Evolutionary conservation across 106 monocot species (phyloP).

Genomic region (Allium cepa): DNA sequence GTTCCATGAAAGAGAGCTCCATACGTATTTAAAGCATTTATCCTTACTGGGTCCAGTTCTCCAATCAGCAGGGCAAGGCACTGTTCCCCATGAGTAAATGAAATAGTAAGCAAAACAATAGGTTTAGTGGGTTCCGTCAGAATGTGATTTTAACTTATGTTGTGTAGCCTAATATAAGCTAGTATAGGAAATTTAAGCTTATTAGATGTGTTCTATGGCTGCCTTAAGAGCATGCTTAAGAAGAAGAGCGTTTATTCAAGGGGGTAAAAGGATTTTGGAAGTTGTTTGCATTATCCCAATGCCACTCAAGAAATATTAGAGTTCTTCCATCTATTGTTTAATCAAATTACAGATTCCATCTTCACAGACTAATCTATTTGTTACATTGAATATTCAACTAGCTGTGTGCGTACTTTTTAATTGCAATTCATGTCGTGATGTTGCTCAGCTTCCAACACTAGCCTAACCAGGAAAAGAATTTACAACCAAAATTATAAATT

Average conservation of each 20-base stretch:
- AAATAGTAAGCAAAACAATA: not conserved
- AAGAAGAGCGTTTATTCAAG: not conserved
- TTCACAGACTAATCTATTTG: no score
- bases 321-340: no score
- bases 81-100: constrained; percentile 12
- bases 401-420: no score
- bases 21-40: constrained; percentile 61
- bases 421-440: no score
- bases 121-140: not conserved
- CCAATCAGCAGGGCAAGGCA: constrained; percentile 70
- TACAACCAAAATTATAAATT: no score
- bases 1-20: constrained; percentile 60
- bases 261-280: no score
- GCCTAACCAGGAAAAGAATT: no score
- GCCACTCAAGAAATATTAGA: no score
- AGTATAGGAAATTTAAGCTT: not conserved
- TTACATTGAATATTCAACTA: no score
- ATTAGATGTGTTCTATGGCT: not conserved
- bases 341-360: no score
- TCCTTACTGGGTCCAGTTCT: constrained; percentile 28
- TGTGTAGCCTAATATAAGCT: not conserved
- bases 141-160: not conserved
- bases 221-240: not conserved
- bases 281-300: no score
- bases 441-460: no score